These are phyloP conservation scores for Ceratopteris richardii DNA, from an alignment of 75 land plant species.

Conservation along the genomic window DNA sequence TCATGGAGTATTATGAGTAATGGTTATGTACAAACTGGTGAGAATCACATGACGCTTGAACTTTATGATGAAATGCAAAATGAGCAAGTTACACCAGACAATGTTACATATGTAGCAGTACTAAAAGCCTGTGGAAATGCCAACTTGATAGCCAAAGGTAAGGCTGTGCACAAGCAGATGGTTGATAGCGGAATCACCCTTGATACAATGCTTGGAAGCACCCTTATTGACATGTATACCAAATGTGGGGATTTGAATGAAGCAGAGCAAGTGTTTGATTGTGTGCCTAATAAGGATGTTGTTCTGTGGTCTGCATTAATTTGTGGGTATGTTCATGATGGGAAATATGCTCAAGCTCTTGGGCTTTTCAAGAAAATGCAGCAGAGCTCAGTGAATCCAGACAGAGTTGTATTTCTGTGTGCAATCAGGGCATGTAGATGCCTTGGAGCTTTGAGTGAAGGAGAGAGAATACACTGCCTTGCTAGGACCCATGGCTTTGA, in stretches of 20 bases:
- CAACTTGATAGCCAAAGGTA: not conserved
- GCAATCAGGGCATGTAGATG: conserved; percentile 51
- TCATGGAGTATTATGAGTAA: conserved; percentile 50
- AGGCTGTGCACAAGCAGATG: conserved; percentile 2
- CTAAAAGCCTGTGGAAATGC: not conserved
- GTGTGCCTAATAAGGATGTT: conserved; percentile 16
- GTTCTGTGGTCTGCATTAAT: conserved; percentile 40
- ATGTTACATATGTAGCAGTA: not conserved
- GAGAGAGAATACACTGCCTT: conserved; percentile 38
- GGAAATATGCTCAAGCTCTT: conserved; percentile 28
- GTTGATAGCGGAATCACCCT: not conserved
- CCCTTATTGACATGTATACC: conserved; percentile 45
- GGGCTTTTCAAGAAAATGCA: conserved; percentile 24
- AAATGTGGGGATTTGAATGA: conserved; percentile 31
- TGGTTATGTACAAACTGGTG: conserved; percentile 34
- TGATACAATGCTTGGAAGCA: conserved; percentile 9
- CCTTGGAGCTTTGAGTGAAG: conserved; percentile 25
- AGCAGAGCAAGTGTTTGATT: conserved; percentile 23
- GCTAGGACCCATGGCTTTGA: conserved; percentile 14
- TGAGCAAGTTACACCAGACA: not conserved
- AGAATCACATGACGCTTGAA: not conserved
- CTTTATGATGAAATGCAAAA: not conserved
- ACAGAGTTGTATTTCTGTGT: conserved; percentile 8
- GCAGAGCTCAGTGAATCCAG: conserved; percentile 5
- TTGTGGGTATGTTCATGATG: conserved; percentile 34